Evolutionary conservation across 2,329 filamentous ascomycete genomes (phyloP).

Genomic region (Aspergillus sp.): DNA sequence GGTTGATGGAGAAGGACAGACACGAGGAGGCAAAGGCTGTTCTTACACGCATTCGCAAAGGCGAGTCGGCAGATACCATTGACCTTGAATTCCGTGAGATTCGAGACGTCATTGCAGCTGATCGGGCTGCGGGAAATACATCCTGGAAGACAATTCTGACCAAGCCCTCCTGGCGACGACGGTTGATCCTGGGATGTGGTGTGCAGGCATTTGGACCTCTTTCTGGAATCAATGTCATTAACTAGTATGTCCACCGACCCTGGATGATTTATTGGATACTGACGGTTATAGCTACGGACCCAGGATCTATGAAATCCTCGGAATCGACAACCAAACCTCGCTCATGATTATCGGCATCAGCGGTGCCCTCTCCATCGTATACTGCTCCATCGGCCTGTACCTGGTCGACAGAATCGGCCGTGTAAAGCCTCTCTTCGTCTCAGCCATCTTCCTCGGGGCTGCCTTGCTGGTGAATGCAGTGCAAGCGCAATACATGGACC

Average conservation of each 20-base stretch:
- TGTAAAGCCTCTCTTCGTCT: constrained; percentile 49
- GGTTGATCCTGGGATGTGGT: constrained; percentile 49
- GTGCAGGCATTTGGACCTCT: constrained; percentile 52
- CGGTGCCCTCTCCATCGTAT: constrained; percentile 50
- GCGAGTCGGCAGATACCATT: constrained; percentile 33
- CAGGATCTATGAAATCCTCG: constrained; percentile 5
- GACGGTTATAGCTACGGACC: constrained; percentile 3
- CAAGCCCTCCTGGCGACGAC: constrained; percentile 39
- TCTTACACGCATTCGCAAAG: constrained; percentile 28
- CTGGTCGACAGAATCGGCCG: constrained; percentile 50
- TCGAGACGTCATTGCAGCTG: constrained; percentile 38
- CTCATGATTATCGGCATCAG: constrained; percentile 54
- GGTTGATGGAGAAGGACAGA: constrained; percentile 14
- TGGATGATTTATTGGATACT: neutral
- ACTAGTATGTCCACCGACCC: neutral
- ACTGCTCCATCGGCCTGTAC: constrained; percentile 48
- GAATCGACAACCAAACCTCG: constrained; percentile 30
- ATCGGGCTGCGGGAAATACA: constrained; percentile 20
- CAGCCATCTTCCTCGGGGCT: constrained; percentile 41
- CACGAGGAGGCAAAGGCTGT: constrained; percentile 22
- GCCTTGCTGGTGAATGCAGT: constrained; percentile 26
- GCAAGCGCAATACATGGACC: constrained; percentile 9
- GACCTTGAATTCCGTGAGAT: constrained; percentile 46
- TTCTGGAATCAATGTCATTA: constrained; percentile 49
- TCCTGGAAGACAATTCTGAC: constrained; percentile 18